Evolutionary conservation across 2,329 filamentous ascomycete species (phyloP).

Genomic region (Fusarium chuoi): DNA sequence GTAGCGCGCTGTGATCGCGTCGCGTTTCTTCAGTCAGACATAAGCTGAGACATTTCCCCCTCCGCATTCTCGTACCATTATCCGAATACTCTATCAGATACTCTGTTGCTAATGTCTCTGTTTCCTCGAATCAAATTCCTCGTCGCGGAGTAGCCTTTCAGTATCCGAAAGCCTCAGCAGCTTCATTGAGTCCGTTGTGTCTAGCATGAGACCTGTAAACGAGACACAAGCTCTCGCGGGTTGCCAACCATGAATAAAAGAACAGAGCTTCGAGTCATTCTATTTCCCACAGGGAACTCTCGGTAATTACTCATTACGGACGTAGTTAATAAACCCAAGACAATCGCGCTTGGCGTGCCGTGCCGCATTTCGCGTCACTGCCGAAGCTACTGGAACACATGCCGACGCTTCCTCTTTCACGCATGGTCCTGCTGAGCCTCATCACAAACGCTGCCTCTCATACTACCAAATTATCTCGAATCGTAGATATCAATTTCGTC

Average conservation of each 20-base stretch:
- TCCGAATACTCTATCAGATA: rapidly evolving
- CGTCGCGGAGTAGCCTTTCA: rapidly evolving
- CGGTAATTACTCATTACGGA: rapidly evolving
- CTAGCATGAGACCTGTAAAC: neutral
- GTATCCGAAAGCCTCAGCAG: neutral
- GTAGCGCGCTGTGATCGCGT: neutral
- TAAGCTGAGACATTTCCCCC: neutral
- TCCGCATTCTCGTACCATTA: neutral
- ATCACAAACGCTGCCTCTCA: no score
- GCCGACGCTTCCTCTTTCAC: neutral
- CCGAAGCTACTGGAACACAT: neutral
- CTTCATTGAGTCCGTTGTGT: no score
- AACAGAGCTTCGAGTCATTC: rapidly evolving
- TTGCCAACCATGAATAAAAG: neutral
- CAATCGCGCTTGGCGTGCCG: neutral
- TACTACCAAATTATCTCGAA: neutral
- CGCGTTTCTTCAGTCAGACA: neutral
- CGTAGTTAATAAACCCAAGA: neutral
- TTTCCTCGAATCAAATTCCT: rapidly evolving
- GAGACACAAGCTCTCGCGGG: rapidly evolving
- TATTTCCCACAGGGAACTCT: no score
- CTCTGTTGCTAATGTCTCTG: rapidly evolving
- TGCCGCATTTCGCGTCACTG: neutral
- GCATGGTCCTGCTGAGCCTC: neutral
- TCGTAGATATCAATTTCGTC: neutral